Evolutionary conservation across 2,329 filamentous ascomycete genomes (phyloP).

Genomic region (Calonectria honghensis): DNA sequence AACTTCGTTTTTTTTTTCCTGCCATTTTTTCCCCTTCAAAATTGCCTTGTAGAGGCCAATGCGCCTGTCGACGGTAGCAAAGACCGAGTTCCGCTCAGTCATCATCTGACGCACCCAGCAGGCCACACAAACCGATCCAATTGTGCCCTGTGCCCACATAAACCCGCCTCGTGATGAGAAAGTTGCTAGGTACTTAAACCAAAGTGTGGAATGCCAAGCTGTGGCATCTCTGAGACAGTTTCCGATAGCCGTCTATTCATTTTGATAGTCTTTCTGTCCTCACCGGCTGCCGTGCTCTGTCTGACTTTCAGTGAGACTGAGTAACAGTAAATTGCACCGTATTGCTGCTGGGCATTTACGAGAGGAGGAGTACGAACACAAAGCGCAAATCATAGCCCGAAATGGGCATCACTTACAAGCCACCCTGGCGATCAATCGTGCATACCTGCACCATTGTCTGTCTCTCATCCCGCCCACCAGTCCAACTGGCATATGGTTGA

Average conservation of each 20-base stretch:
- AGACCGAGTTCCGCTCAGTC: not conserved
- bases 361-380: not conserved
- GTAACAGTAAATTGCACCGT: not conserved
- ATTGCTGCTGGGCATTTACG: not conserved
- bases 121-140: not conserved
- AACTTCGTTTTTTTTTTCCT: not conserved
- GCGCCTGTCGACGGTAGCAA: not conserved
- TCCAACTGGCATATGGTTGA: not conserved
- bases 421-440: not conserved
- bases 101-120: slow-evolving; percentile 31
- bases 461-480: not conserved
- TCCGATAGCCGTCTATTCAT: not conserved
- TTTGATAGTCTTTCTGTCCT: not conserved
- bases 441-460: not conserved
- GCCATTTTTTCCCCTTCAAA: not conserved
- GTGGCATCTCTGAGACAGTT: not conserved
- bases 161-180: slow-evolving; percentile 9
- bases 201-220: not conserved
- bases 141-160: slow-evolving; percentile 25
- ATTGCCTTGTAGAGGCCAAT: slow-evolving; percentile 9
- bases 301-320: not conserved
- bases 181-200: not conserved
- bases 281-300: not conserved
- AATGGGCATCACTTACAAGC: not conserved
- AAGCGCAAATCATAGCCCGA: not conserved